Evolutionary conservation across 2,329 filamentous ascomycete species (phyloP).

Genomic region (Aspergillus uvarum): DNA sequence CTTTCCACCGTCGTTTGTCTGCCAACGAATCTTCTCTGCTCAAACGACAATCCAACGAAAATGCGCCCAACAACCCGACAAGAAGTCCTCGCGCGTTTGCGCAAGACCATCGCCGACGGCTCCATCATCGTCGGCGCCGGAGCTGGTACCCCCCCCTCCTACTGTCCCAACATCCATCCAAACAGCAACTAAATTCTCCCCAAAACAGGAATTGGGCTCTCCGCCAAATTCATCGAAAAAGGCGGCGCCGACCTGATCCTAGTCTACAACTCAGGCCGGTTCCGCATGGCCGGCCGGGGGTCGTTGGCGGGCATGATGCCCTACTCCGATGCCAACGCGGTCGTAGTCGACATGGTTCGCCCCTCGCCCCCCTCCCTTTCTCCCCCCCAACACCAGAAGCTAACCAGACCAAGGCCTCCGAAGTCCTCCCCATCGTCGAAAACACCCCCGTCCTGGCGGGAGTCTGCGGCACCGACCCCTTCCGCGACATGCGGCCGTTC

Average conservation of each 20-base stretch:
- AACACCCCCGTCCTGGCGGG: constrained; percentile 67
- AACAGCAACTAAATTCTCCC: neutral
- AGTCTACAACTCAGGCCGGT: constrained; percentile 70
- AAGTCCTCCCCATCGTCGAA: constrained; percentile 65
- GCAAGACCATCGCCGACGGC: constrained; percentile 54
- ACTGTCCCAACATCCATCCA: no score
- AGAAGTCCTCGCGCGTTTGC: constrained; percentile 57
- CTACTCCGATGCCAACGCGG: constrained; percentile 68
- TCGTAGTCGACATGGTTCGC: constrained; percentile 65
- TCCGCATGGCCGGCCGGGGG: constrained; percentile 70
- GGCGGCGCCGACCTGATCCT: constrained; percentile 70
- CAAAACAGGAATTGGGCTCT: constrained; percentile 64
- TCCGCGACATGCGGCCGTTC: constrained; percentile 62
- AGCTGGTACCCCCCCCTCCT: constrained; percentile 46
- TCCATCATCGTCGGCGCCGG: constrained; percentile 67
- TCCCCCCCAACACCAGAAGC: no score
- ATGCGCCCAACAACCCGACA: constrained; percentile 61
- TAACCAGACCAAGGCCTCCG: constrained; percentile 50
- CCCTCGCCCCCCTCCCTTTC: no score
- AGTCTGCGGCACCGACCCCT: constrained; percentile 70
- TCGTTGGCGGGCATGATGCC: constrained; percentile 70
- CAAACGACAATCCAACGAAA: constrained; percentile 2
- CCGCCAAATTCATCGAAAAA: constrained; percentile 68
- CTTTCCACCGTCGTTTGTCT: neutral
- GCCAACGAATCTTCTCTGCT: neutral